phyloP scores from a whole-genome alignment of 805 yeast genomes.

The Grigorovia humatica region DNA sequence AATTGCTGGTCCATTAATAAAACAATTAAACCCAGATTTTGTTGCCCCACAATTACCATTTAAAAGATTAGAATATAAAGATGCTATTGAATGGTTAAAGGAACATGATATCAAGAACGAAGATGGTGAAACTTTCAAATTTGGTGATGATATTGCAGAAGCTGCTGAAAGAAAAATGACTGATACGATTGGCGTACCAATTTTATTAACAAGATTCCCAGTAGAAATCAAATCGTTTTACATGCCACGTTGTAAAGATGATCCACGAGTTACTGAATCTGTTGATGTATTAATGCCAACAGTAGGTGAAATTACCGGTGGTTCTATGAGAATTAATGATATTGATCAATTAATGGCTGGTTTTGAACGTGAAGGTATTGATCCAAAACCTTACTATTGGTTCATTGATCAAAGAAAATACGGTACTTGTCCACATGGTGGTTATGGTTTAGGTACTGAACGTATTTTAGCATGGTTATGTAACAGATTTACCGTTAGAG shows the following conservation, averaged over 20 bases:
- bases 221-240: constrained; percentile 94
- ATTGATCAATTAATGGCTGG: constrained; percentile 79
- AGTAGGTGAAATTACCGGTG: constrained; percentile 98
- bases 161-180: constrained; percentile 99
- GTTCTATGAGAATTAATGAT: constrained; percentile 91
- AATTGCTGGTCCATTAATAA: constrained; percentile 78
- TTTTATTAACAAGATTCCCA: constrained; percentile 88
- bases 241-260: constrained; percentile 89
- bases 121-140: constrained; percentile 84
- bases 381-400: constrained; percentile 84
- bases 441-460: constrained; percentile 97
- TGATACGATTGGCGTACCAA: constrained; percentile 87
- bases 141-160: constrained; percentile 98
- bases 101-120: constrained; percentile 92
- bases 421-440: constrained; percentile 98
- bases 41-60: constrained; percentile 77
- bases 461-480: constrained; percentile 97
- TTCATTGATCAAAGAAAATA: constrained; percentile 90
- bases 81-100: constrained; percentile 93
- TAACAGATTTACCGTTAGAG: constrained; percentile 96
- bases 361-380: constrained; percentile 85
- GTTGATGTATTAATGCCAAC: constrained; percentile 98
- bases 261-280: constrained; percentile 91
- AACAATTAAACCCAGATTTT: constrained; percentile 89
- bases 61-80: constrained; percentile 80